A percentile compares a stretch with the other conserved stretches of the same genome.
These are phyloP conservation scores for Psilocybe cyanescens DNA, from an alignment of 768 basidiomycete genomes.

Conservation along the genomic window DNA sequence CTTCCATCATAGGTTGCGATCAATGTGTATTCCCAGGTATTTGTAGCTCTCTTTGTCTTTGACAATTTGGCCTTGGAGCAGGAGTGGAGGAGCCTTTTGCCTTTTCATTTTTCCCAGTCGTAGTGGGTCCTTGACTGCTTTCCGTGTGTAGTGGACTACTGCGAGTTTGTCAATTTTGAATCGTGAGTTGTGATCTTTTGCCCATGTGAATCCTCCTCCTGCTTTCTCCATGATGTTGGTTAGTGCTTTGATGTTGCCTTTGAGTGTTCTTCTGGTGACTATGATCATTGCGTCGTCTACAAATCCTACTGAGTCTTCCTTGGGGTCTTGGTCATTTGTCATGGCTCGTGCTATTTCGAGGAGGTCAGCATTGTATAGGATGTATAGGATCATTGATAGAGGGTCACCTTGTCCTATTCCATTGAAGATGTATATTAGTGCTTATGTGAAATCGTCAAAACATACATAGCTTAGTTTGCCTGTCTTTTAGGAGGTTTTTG, in stretches of 20 bases:
- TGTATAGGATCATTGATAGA: constrained; percentile 24
- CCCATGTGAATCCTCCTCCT: constrained; percentile 30
- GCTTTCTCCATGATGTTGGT: constrained; percentile 26
- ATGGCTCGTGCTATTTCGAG: constrained; percentile 8
- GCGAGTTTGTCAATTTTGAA: constrained; percentile 35
- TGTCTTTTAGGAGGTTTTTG: constrained; percentile 18
- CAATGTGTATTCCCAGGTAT: too few species aligned
- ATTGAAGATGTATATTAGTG: constrained; percentile 15
- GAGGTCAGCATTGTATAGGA: constrained; percentile 29
- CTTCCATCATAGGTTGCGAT: too few species aligned
- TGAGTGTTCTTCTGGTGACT: constrained; percentile 26
- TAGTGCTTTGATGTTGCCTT: constrained; percentile 22
- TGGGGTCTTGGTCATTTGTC: neutral
- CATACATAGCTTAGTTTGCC: constrained; percentile 6
- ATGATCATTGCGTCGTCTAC: constrained; percentile 32
- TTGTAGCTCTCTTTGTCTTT: too few species aligned
- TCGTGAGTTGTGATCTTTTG: constrained; percentile 27
- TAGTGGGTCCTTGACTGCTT: too few species aligned
- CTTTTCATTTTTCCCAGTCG: too few species aligned
- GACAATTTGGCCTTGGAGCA: too few species aligned
- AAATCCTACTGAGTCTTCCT: constrained; percentile 27
- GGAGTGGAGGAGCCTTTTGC: too few species aligned
- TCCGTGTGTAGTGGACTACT: constrained; percentile 11
- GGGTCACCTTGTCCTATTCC: constrained; percentile 29
- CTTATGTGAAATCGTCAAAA: constrained; percentile 22